These are phyloP conservation scores for Debaryomyces castellii DNA, from an alignment of 805 yeast species.

Conservation along the genomic window DNA sequence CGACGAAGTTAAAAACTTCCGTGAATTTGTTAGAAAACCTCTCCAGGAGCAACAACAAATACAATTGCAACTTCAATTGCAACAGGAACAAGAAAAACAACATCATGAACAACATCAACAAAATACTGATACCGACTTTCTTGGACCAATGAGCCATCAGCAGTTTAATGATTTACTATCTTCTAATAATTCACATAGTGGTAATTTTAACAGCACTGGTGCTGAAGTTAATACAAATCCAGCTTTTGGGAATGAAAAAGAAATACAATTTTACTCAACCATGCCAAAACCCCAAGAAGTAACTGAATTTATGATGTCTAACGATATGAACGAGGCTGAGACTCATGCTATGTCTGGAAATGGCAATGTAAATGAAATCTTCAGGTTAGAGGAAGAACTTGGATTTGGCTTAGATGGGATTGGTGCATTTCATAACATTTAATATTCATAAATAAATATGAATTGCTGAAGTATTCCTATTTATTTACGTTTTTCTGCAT, in stretches of 20 bases:
- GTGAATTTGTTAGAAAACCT: conserved; percentile 80
- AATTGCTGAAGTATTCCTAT: neutral
- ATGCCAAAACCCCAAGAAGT: conserved; percentile 46
- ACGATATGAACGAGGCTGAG: conserved; percentile 4
- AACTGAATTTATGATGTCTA: conserved; percentile 33
- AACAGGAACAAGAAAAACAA: conserved; percentile 21
- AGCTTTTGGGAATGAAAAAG: conserved; percentile 14
- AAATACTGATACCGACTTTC: neutral
- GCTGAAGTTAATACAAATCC: conserved; percentile 17
- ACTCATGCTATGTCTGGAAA: conserved; percentile 5
- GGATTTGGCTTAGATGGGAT: conserved; percentile 46
- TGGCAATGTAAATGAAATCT: conserved; percentile 25
- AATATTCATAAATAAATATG: neutral
- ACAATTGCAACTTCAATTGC: conserved; percentile 33
- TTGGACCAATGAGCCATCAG: conserved; percentile 1
- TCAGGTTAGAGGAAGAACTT: conserved; percentile 42
- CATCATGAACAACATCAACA: neutral
- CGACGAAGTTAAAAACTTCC: conserved; percentile 74
- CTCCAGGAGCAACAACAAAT: conserved; percentile 51
- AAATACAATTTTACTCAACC: conserved; percentile 30
- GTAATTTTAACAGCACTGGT: conserved; percentile 14
- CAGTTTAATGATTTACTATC: conserved; percentile 5
- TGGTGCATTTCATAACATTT: conserved; percentile 14
- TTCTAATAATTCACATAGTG: conserved; percentile 13
- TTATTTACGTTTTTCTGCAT: neutral